These are phyloP conservation scores for Fraxinus baroniana DNA, from an alignment of 305 asterid genomes.

Conservation along the genomic window DNA sequence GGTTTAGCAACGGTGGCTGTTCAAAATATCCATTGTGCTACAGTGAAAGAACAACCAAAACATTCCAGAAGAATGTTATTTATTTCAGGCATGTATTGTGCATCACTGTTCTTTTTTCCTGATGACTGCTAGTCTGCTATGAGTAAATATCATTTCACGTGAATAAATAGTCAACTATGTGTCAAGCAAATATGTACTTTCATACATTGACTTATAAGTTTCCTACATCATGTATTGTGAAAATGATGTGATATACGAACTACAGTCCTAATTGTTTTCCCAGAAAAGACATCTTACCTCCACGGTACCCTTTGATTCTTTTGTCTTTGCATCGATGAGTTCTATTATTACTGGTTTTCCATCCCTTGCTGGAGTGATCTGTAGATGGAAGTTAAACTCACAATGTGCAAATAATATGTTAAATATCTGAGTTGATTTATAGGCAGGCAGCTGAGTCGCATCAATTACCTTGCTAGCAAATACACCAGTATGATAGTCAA, in stretches of 20 bases:
- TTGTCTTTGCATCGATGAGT: constrained; percentile 94
- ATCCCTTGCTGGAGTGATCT: constrained; percentile 92
- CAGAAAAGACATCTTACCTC: constrained; percentile 50
- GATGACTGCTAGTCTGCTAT: background rate
- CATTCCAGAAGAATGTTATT: background rate
- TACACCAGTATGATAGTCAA: constrained; percentile 83
- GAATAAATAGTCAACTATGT: constrained; percentile 6
- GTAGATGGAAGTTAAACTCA: constrained; percentile 26
- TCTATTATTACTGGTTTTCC: constrained; percentile 92
- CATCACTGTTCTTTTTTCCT: constrained; percentile 17
- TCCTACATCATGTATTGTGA: no score
- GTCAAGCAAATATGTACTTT: constrained; percentile 19
- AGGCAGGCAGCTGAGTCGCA: background rate
- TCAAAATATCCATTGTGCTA: background rate
- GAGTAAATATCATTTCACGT: background rate
- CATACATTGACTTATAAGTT: no score
- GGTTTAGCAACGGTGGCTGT: background rate
- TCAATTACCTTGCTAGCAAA: constrained; percentile 89
- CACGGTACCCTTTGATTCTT: constrained; percentile 78
- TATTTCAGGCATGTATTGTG: constrained; percentile 5
- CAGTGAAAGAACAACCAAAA: constrained; percentile 12
- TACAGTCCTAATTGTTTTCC: no score
- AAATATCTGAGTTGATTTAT: constrained; percentile 7
- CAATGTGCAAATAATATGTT: background rate
- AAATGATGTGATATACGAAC: no score